phyloP scores from a whole-genome alignment of 495 filamentous ascomycete species.

The Neurospora pannonica region DNA sequence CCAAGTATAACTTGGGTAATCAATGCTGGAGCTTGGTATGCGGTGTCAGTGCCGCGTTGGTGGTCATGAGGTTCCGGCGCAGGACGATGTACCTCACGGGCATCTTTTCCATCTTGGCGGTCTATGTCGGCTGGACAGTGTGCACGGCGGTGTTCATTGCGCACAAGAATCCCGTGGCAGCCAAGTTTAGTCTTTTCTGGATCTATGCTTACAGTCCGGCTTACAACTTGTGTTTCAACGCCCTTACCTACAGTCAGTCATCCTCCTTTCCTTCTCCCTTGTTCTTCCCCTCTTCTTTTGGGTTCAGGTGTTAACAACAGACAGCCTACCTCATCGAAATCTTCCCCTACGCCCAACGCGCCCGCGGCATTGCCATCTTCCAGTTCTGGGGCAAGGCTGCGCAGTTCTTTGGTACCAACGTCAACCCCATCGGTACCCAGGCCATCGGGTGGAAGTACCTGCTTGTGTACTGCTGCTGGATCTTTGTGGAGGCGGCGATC shows the following conservation, averaged over 20 bases:
- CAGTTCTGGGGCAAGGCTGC: slow-evolving; percentile 49
- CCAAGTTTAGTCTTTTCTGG: slow-evolving; percentile 45
- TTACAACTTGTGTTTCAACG: slow-evolving; percentile 58
- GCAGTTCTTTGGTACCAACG: slow-evolving; percentile 44
- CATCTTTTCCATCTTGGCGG: slow-evolving; percentile 42
- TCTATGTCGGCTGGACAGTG: slow-evolving; percentile 53
- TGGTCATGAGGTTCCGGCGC: slow-evolving; percentile 45
- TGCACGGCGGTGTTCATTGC: slow-evolving; percentile 39
- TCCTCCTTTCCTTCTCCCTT: not conserved
- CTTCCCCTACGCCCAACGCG: slow-evolving; percentile 53
- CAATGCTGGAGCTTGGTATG: slow-evolving; percentile 49
- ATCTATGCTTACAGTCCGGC: slow-evolving; percentile 56
- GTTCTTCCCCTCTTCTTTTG: not conserved
- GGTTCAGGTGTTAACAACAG: not conserved
- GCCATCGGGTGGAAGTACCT: slow-evolving; percentile 52
- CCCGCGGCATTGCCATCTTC: slow-evolving; percentile 54
- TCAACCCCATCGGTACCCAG: slow-evolving; percentile 56
- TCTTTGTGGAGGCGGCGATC: slow-evolving; percentile 45
- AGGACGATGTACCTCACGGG: slow-evolving; percentile 53
- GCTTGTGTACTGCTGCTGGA: slow-evolving; percentile 45
- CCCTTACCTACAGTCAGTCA: slow-evolving; percentile 53
- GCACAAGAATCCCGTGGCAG: slow-evolving; percentile 21
- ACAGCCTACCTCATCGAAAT: slow-evolving; percentile 54
- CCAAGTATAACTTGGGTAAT: slow-evolving; percentile 48
- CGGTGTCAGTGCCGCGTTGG: slow-evolving; percentile 44